Conservation (phyloP, 2,329 filamentous ascomycete species). For the Teratosphaeria zuluensis region DNA sequence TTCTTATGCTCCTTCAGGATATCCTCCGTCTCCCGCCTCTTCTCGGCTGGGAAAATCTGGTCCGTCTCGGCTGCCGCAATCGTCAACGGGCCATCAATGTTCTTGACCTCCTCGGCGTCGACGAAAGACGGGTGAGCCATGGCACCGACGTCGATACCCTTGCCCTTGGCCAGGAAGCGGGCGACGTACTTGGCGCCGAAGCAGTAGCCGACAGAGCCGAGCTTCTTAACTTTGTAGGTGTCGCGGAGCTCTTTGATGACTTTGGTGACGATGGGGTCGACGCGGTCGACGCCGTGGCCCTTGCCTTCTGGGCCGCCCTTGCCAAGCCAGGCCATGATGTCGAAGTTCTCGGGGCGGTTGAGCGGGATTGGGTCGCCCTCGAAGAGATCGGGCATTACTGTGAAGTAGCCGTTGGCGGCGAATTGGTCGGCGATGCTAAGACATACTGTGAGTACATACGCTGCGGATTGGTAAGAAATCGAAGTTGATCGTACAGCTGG, state of each 20-base stretch:
- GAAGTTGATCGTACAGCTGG: constrained; percentile 27
- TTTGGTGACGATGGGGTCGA: constrained; percentile 45
- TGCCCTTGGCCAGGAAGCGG: constrained; percentile 50
- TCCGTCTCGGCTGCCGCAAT: constrained; percentile 58
- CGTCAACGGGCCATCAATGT: constrained; percentile 46
- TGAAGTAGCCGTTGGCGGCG: constrained; percentile 62
- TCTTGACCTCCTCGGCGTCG: constrained; percentile 48
- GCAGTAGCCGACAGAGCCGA: constrained; percentile 39
- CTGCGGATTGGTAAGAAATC: background rate
- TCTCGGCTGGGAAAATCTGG: constrained; percentile 46
- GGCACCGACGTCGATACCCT: constrained; percentile 58
- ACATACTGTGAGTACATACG: background rate
- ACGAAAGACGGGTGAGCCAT: constrained; percentile 71
- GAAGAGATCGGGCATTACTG: constrained; percentile 62
- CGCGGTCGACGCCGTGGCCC: constrained; percentile 31
- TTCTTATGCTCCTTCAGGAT: constrained; percentile 44
- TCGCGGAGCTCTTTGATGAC: constrained; percentile 39
- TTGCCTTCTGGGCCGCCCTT: constrained; percentile 20
- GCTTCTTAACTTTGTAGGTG: constrained; percentile 38
- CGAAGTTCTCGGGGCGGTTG: constrained; percentile 41
- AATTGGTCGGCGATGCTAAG: constrained; percentile 58
- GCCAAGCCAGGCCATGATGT: constrained; percentile 43
- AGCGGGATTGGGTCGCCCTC: constrained; percentile 52
- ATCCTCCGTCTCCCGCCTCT: constrained; percentile 49
- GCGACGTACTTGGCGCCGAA: constrained; percentile 47